A percentile compares a stretch with the other conserved stretches of the same genome.
Conservation (phyloP, 1,284 basidiomycete genomes). For the Cutaneotrichosporon cutaneum region DNA sequence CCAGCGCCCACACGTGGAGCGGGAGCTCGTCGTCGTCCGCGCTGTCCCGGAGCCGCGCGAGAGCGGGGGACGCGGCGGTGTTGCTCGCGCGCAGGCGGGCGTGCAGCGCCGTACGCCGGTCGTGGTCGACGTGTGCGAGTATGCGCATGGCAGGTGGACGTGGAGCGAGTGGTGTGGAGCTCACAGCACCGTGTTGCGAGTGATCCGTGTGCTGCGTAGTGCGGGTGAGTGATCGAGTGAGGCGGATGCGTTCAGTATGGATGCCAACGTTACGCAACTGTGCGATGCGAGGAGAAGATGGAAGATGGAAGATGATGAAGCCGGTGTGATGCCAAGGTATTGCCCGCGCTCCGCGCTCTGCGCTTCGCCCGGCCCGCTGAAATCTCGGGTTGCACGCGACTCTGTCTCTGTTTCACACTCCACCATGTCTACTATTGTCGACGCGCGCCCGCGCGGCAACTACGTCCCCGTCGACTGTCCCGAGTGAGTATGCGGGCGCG, state of each 20-base stretch:
- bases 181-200: no score
- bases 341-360: no score
- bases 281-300: no score
- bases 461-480: constrained; percentile 51
- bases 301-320: neutral
- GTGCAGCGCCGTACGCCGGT: neutral
- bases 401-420: neutral
- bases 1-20: constrained; percentile 5
- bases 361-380: no score
- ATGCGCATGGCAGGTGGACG: neutral
- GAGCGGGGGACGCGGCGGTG: constrained; percentile 5
- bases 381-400: neutral
- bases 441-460: constrained; percentile 46
- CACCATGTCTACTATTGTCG: constrained; percentile 51
- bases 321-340: neutral
- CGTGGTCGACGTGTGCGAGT: constrained; percentile 1
- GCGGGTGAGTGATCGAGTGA: no score
- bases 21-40: constrained; percentile 1
- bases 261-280: no score
- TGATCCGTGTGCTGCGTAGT: no score
- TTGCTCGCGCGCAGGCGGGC: constrained; percentile 3
- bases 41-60: neutral
- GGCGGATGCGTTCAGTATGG: no score
- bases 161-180: neutral
- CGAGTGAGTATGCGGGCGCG: constrained; percentile 30